phyloP scores from a whole-genome alignment of 805 yeast genomes.

The Lachancea dasiensis region DNA sequence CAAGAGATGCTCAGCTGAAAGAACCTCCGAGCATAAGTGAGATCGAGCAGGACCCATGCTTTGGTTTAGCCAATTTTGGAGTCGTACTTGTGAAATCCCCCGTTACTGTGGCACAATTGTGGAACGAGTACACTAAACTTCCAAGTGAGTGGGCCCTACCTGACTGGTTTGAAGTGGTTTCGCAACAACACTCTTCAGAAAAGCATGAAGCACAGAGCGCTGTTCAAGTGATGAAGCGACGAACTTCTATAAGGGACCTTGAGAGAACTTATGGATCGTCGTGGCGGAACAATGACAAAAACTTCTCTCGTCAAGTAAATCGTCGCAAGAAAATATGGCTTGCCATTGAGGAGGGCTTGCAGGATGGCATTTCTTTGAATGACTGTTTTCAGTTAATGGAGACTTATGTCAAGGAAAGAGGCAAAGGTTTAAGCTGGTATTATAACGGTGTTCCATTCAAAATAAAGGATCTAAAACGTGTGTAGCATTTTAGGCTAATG shows the following conservation, averaged over 20 bases:
- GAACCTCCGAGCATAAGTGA: neutral
- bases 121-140: constrained; percentile 28
- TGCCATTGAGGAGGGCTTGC: constrained; percentile 26
- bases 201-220: constrained; percentile 10
- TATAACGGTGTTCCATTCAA: constrained; percentile 30
- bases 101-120: constrained; percentile 22
- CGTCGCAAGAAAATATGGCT: constrained; percentile 30
- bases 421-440: constrained; percentile 25
- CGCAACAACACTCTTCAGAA: constrained; percentile 13
- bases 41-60: constrained; percentile 20
- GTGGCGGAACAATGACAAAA: constrained; percentile 29
- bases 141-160: constrained; percentile 26
- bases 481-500: too few relatives aligned
- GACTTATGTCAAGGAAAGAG: constrained; percentile 18
- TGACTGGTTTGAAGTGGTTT: constrained; percentile 18
- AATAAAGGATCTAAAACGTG: constrained; percentile 14
- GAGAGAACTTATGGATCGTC: constrained; percentile 24
- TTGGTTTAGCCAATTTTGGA: constrained; percentile 23
- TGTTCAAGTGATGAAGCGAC: constrained; percentile 16
- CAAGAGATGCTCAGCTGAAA: neutral
- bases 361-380: constrained; percentile 20
- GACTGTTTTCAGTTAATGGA: constrained; percentile 24
- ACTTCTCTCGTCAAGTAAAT: constrained; percentile 30
- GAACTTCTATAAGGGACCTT: constrained; percentile 23
- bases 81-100: constrained; percentile 28